Evolutionary conservation across 129 eudicot genomes (phyloP).

Genomic region (Artemisia argyi): DNA sequence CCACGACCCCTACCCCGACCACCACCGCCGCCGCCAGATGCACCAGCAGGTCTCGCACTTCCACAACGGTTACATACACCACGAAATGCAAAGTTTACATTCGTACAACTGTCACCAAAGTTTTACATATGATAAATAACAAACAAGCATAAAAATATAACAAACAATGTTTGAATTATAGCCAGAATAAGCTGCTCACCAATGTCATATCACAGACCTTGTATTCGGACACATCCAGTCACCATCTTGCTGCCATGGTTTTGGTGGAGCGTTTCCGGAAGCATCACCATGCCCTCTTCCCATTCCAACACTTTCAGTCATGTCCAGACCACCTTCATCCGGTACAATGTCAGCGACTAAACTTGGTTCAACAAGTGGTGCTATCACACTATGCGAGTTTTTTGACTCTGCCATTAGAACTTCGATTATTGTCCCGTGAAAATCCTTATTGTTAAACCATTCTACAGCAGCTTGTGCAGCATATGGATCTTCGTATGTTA

Average conservation of each 20-base stretch:
- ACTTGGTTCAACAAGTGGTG: constrained; percentile 47
- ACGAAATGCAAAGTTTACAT: constrained; percentile 96
- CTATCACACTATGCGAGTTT: constrained; percentile 33
- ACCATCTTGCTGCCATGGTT: constrained; percentile 99
- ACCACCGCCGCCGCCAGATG: constrained; percentile 74
- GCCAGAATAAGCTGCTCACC: constrained; percentile 99
- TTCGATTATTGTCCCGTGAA: constrained; percentile 75
- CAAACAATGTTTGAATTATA: constrained; percentile 23
- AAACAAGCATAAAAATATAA: background rate
- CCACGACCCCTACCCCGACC: constrained; percentile 98
- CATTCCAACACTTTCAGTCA: constrained; percentile 54
- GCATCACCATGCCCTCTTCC: constrained; percentile 92
- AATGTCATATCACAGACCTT: constrained; percentile 99
- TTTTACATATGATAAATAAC: constrained; percentile 18
- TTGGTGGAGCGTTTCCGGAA: constrained; percentile 53
- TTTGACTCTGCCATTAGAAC: constrained; percentile 92
- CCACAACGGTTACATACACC: constrained; percentile 99
- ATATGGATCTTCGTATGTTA: constrained; percentile 96
- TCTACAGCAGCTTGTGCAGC: constrained; percentile 99
- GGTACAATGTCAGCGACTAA: constrained; percentile 33
- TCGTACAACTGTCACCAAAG: constrained; percentile 72
- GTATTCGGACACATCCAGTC: constrained; percentile 99
- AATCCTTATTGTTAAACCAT: constrained; percentile 94
- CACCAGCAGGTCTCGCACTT: constrained; percentile 94
- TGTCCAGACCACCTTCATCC: constrained; percentile 45